Evolutionary conservation across 768 basidiomycete species (phyloP).

Genomic region (Agaricus blazei): DNA sequence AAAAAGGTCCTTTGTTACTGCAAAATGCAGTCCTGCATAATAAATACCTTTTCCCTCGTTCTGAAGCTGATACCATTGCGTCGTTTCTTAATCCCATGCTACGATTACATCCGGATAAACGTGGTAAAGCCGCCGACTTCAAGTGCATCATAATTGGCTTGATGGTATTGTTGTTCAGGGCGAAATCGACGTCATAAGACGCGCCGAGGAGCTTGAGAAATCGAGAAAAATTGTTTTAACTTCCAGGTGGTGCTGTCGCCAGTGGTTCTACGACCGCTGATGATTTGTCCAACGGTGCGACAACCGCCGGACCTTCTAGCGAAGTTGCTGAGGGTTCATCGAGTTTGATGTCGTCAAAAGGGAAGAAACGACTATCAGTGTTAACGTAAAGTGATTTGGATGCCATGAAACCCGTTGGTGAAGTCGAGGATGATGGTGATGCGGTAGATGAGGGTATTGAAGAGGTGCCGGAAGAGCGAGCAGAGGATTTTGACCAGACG

Average conservation of each 20-base stretch:
- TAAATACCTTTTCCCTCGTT: slow-evolving; percentile 89
- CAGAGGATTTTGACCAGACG: too few species aligned
- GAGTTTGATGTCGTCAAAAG: slow-evolving; percentile 19
- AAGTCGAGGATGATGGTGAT: slow-evolving; percentile 15
- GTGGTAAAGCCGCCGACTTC: slow-evolving; percentile 85
- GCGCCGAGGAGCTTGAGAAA: slow-evolving; percentile 52
- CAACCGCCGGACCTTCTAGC: not conserved
- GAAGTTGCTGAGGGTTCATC: not conserved
- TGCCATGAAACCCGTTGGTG: slow-evolving; percentile 77
- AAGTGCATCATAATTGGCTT: slow-evolving; percentile 79
- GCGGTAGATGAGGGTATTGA: not conserved
- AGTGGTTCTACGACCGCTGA: not conserved
- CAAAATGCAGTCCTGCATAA: slow-evolving; percentile 69
- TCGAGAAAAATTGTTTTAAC: slow-evolving; percentile 10
- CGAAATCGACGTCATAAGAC: slow-evolving; percentile 76
- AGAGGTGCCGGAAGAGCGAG: not conserved
- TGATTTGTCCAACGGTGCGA: slow-evolving; percentile 2
- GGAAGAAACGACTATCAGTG: slow-evolving; percentile 7
- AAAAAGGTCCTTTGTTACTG: too few species aligned
- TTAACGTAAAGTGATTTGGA: slow-evolving; percentile 32
- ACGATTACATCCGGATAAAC: slow-evolving; percentile 79
- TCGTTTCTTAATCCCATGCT: slow-evolving; percentile 89
- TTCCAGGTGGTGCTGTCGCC: not conserved
- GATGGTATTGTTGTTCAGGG: slow-evolving; percentile 83
- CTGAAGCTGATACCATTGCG: slow-evolving; percentile 77